phyloP scores from a whole-genome alignment of 768 basidiomycete genomes.

The Rhodotorula diobovata region DNA sequence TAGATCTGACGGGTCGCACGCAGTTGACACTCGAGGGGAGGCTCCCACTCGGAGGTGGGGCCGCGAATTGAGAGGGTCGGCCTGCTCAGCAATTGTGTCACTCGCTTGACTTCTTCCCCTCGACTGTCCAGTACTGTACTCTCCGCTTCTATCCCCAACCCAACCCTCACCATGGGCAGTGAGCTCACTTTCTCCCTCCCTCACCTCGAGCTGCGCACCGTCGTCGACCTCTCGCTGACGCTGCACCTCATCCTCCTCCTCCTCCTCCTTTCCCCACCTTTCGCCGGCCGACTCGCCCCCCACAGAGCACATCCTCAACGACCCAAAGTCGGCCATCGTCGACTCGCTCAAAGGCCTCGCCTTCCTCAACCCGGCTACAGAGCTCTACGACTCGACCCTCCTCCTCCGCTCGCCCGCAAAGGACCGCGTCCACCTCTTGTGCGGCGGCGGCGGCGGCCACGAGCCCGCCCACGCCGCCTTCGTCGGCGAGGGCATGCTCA shows the following conservation, averaged over 20 bases:
- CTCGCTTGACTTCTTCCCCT: too few relatives aligned
- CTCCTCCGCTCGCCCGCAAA: slow-evolving; percentile 3
- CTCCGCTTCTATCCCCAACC: too few relatives aligned
- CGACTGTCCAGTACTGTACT: too few relatives aligned
- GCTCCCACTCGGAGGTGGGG: too few relatives aligned
- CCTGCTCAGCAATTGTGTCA: too few relatives aligned
- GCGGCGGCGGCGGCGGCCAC: slow-evolving; percentile 76
- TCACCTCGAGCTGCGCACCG: not conserved
- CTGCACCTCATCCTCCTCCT: not conserved
- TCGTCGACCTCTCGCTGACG: not conserved
- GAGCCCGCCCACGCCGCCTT: slow-evolving; percentile 86
- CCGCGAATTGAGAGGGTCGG: too few relatives aligned
- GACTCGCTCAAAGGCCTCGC: slow-evolving; percentile 70
- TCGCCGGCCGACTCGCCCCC: not conserved
- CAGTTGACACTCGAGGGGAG: too few relatives aligned
- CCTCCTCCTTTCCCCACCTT: not conserved
- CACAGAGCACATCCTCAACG: slow-evolving; percentile 73
- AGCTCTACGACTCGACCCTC: slow-evolving; percentile 25
- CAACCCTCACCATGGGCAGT: slow-evolving; percentile 6
- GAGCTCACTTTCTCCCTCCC: not conserved
- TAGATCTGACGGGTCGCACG: too few relatives aligned
- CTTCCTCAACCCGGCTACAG: slow-evolving; percentile 56
- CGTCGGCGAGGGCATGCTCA: slow-evolving; percentile 79
- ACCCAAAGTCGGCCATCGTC: slow-evolving; percentile 63
- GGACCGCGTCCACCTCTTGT: slow-evolving; percentile 63